phyloP scores from a whole-genome alignment of 805 yeast genomes.

The Suhomyces sp. region DNA sequence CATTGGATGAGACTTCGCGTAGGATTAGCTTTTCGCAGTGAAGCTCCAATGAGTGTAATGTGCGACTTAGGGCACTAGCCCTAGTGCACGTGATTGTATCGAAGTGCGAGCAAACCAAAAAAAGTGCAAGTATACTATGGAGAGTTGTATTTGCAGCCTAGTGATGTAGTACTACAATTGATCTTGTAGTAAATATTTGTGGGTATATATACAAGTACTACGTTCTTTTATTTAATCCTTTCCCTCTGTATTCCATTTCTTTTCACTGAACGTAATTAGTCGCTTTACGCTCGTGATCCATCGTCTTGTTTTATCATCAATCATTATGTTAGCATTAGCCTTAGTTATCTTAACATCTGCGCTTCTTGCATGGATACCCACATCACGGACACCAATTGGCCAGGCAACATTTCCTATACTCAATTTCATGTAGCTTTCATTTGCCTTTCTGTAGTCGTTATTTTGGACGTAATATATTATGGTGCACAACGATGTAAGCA shows the following conservation, averaged over 20 bases:
- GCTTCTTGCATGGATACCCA: constrained; percentile 77
- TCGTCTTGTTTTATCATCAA: constrained; percentile 67
- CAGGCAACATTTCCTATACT: constrained; percentile 88
- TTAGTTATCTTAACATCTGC: constrained; percentile 55
- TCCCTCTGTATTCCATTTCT: neutral
- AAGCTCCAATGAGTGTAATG: constrained; percentile 3
- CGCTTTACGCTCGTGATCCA: constrained; percentile 81
- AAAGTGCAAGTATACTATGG: neutral
- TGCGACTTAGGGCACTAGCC: constrained; percentile 5
- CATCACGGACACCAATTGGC: constrained; percentile 84
- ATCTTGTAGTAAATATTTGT: too few relatives aligned
- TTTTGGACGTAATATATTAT: constrained; percentile 61
- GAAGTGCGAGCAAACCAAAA: neutral
- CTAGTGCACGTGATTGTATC: neutral
- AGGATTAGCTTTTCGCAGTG: constrained; percentile 1
- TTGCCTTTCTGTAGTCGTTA: constrained; percentile 50
- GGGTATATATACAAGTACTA: too few relatives aligned
- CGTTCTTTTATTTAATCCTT: too few relatives aligned
- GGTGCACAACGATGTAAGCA: constrained; percentile 56
- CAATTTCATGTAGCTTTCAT: constrained; percentile 68
- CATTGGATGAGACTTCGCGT: neutral
- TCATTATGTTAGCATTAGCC: constrained; percentile 68
- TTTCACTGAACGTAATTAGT: constrained; percentile 57
- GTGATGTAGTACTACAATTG: too few relatives aligned
- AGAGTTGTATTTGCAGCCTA: neutral